These are phyloP conservation scores for Chlorella sp. DNA, from an alignment of 139 green algal genomes.

Conservation along the genomic window DNA sequence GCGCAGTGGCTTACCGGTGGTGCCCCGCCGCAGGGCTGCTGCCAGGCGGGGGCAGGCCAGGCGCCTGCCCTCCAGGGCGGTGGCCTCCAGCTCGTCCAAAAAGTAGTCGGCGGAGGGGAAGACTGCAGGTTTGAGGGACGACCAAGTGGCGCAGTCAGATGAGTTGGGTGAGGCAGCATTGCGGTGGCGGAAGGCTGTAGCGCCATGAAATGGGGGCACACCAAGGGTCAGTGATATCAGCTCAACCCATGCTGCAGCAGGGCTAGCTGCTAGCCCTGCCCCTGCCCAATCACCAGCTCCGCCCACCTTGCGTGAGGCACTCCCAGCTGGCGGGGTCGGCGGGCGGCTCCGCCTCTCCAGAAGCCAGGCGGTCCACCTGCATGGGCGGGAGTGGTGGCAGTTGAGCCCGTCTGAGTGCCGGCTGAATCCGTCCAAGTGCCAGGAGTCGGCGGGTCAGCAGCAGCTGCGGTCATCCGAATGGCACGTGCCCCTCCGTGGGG, in stretches of 20 bases:
- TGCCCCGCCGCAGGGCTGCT: neutral
- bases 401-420: no score
- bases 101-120: conserved; percentile 35
- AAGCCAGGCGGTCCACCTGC: conserved; percentile 22
- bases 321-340: conserved; percentile 14
- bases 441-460: no score
- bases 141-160: neutral
- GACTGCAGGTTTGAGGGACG: neutral
- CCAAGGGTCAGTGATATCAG: neutral
- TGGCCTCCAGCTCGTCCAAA: conserved; percentile 25
- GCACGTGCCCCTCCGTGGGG: no score
- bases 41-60: neutral
- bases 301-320: no score
- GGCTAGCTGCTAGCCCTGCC: no score
- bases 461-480: no score
- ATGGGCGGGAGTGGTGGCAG: no score
- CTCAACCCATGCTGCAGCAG: neutral
- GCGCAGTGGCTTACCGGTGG: no score
- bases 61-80: neutral
- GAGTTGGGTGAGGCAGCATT: no score
- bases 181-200: neutral
- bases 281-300: no score
- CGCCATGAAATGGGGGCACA: neutral
- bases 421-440: no score
- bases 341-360: neutral